A percentile compares a stretch with the other conserved stretches of the same genome.
Evolutionary conservation across 2,329 filamentous ascomycete genomes (phyloP).

Genomic region (Ceratocystis colombiana): DNA sequence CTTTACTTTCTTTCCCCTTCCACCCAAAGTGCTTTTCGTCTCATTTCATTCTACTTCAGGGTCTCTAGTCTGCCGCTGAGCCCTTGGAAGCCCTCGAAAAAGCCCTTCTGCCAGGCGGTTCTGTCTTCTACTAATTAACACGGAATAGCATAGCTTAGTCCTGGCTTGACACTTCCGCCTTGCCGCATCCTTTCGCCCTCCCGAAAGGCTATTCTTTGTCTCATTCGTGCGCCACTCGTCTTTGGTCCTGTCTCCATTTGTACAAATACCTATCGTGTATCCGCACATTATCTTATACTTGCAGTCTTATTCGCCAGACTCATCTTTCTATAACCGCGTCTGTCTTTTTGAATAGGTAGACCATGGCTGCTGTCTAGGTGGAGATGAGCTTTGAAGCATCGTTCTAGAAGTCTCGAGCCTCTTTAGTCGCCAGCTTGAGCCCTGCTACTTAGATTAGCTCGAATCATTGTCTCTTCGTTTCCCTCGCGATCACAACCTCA

Average conservation of each 20-base stretch:
- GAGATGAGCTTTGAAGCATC: conserved; percentile 13
- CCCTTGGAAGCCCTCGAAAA: neutral
- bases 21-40: neutral
- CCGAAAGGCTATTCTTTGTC: neutral
- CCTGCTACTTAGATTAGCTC: neutral
- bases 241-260: neutral
- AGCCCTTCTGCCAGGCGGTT: neutral
- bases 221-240: neutral
- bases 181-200: neutral
- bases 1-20: neutral
- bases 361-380: conserved; percentile 13
- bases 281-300: too few relatives aligned
- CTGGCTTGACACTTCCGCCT: neutral
- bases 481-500: neutral
- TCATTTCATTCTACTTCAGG: neutral
- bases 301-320: neutral
- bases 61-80: neutral
- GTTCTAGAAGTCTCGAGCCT: conserved; percentile 8
- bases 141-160: neutral
- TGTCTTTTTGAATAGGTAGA: neutral
- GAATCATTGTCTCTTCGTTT: neutral
- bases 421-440: neutral
- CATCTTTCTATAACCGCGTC: neutral
- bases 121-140: neutral
- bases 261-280: neutral